Evolutionary conservation across 2,329 filamentous ascomycete genomes (phyloP).

Genomic region (Pseudogymnoascus sp.): DNA sequence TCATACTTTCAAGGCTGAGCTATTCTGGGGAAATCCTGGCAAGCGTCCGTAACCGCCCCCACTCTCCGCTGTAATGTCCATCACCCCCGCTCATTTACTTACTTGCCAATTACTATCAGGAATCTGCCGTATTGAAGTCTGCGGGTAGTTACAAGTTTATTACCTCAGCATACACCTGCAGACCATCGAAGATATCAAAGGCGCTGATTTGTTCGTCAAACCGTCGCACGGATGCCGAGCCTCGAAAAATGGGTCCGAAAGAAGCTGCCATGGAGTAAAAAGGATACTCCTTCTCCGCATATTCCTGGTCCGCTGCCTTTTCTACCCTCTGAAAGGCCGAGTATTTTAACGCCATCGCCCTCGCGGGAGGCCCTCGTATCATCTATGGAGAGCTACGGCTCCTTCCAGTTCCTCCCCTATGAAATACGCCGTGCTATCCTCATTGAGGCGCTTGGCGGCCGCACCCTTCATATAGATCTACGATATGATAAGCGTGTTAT

Average conservation of each 20-base stretch:
- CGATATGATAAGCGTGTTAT: neutral
- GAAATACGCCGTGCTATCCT: slow-evolving; percentile 1
- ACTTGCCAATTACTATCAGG: neutral
- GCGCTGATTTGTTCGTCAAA: neutral
- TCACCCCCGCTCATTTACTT: neutral
- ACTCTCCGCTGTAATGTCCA: neutral
- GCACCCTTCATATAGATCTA: neutral
- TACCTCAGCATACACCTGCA: no score
- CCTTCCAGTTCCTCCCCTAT: neutral
- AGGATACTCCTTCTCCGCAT: neutral
- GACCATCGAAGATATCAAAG: neutral
- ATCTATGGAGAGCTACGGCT: neutral
- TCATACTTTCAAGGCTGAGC: neutral
- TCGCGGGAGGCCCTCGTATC: neutral
- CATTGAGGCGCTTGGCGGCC: neutral
- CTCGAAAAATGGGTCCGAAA: neutral
- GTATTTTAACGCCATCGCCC: neutral
- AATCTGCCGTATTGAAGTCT: neutral
- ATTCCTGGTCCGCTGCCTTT: neutral
- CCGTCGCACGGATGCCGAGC: neutral
- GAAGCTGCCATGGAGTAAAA: neutral
- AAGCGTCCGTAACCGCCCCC: neutral
- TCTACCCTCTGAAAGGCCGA: neutral
- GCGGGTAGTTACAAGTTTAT: neutral
- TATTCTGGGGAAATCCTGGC: neutral